These are phyloP conservation scores for Ustilago shanxiensis DNA, from an alignment of 1,284 basidiomycete genomes.

Conservation along the genomic window DNA sequence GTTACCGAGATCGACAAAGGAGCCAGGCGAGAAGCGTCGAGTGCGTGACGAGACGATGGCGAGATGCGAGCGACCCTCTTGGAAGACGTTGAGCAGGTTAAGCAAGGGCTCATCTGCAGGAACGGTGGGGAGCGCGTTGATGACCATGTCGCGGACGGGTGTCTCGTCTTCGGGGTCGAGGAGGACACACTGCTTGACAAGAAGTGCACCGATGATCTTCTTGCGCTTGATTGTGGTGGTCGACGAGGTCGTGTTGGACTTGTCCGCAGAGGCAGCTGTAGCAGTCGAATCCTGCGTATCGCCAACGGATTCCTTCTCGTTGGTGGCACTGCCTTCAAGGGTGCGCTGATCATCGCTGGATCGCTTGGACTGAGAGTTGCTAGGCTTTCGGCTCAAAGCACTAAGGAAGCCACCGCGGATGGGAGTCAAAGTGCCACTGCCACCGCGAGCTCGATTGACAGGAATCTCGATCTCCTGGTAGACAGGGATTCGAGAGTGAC, in stretches of 20 bases:
- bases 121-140: constrained; percentile 85
- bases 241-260: background rate
- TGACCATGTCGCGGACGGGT: constrained; percentile 66
- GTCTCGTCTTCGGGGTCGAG: constrained; percentile 81
- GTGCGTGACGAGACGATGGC: constrained; percentile 78
- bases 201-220: constrained; percentile 83
- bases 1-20: constrained; percentile 57
- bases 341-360: constrained; percentile 43
- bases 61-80: constrained; percentile 91
- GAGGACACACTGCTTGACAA: constrained; percentile 88
- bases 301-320: constrained; percentile 52
- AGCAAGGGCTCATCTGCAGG: constrained; percentile 87
- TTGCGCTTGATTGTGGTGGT: constrained; percentile 71
- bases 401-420: constrained; percentile 39
- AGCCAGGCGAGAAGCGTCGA: constrained; percentile 60
- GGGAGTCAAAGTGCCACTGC: constrained; percentile 49
- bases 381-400: constrained; percentile 65
- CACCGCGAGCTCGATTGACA: constrained; percentile 36
- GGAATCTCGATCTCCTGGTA: constrained; percentile 72
- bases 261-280: constrained; percentile 68
- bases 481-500: constrained; percentile 77
- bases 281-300: constrained; percentile 69
- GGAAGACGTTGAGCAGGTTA: constrained; percentile 88
- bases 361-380: constrained; percentile 58
- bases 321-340: constrained; percentile 34